These are phyloP conservation scores for Clathrus columnatus DNA, from an alignment of 768 basidiomycete genomes.

Conservation along the genomic window DNA sequence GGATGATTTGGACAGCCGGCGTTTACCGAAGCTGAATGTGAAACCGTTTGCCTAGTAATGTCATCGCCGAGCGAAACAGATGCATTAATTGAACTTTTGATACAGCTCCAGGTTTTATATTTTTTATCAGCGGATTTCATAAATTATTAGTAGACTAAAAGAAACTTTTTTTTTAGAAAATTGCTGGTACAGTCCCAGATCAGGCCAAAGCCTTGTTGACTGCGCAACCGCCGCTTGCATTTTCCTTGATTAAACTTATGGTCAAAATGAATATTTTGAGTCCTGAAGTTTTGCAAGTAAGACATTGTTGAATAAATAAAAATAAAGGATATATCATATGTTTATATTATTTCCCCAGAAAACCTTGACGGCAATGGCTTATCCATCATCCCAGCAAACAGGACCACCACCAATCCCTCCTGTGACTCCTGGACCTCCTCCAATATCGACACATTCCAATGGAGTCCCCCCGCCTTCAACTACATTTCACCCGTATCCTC, in stretches of 20 bases:
- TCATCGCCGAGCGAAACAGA: constrained; percentile 5
- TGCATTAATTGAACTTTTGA: constrained; percentile 8
- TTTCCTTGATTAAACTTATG: constrained; percentile 7
- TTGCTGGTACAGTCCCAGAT: constrained; percentile 9
- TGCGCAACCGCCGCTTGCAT: background rate
- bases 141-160: background rate
- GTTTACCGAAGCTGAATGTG: background rate
- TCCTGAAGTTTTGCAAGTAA: constrained; percentile 7
- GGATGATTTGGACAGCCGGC: constrained; percentile 1
- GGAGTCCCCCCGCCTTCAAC: background rate
- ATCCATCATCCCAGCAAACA: constrained; percentile 1
- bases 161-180: constrained; percentile 2
- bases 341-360: constrained; percentile 3
- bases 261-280: constrained; percentile 8
- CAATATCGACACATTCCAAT: background rate
- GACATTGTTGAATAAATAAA: too few species aligned
- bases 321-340: too few species aligned
- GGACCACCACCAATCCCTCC: background rate
- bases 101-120: constrained; percentile 5
- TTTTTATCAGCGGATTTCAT: background rate
- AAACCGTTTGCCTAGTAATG: background rate
- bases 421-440: background rate
- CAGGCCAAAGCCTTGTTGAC: constrained; percentile 8
- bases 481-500: constrained; percentile 4
- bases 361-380: constrained; percentile 2